phyloP scores from a whole-genome alignment of 1,139 yeast genomes.

The Meyerozyma guilliermondii region DNA sequence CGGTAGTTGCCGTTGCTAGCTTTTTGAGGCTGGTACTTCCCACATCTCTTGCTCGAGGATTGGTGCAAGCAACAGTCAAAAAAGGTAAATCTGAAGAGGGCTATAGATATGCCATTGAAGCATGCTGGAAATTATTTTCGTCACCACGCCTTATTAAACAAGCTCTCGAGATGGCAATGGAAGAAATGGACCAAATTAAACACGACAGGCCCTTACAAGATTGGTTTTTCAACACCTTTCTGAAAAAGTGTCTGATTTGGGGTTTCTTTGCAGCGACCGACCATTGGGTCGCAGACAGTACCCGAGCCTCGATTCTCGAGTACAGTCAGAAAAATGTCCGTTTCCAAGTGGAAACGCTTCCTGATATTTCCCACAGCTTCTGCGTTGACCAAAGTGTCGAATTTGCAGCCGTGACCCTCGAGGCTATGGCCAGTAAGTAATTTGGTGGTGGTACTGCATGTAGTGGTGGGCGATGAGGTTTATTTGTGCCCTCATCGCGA shows the following conservation, averaged over 20 bases:
- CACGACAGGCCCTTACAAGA: conserved; percentile 39
- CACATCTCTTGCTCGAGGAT: neutral
- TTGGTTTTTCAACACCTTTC: conserved; percentile 40
- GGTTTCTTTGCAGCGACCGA: conserved; percentile 51
- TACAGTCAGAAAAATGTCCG: conserved; percentile 30
- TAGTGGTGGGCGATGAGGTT: neutral
- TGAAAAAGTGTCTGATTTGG: conserved; percentile 34
- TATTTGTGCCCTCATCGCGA: neutral
- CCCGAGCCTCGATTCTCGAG: conserved; percentile 38
- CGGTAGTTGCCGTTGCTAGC: conserved; percentile 18
- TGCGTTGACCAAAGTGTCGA: conserved; percentile 51
- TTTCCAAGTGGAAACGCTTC: conserved; percentile 26
- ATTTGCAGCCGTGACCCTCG: conserved; percentile 42
- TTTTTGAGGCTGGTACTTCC: conserved; percentile 19
- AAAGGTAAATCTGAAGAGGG: conserved; percentile 17
- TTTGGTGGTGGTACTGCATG: neutral
- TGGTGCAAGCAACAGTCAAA: conserved; percentile 11
- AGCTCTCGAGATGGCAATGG: conserved; percentile 49
- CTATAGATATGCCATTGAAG: conserved; percentile 35
- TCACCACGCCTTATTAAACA: conserved; percentile 44
- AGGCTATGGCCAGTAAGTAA: conserved; percentile 6
- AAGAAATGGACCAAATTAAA: conserved; percentile 49
- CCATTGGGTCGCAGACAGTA: conserved; percentile 54
- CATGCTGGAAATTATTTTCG: conserved; percentile 37
- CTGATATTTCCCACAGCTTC: conserved; percentile 48